Evolutionary conservation across 257 asterid genomes (phyloP).

Genomic region (Eustoma russellianum): DNA sequence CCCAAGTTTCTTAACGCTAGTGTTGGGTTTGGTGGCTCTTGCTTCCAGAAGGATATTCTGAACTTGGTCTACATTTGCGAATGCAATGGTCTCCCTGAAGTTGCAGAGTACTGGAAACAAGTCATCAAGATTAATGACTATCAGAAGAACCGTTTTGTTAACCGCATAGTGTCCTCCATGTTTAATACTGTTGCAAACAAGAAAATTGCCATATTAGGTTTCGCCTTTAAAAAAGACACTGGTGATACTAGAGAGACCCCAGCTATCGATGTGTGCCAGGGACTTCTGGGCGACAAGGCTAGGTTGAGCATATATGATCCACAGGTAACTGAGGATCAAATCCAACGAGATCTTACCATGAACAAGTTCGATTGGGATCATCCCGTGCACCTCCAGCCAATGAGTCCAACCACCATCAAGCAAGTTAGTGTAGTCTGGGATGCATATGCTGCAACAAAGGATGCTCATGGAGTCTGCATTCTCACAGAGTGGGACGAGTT

Average conservation of each 20-base stretch:
- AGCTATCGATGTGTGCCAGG: constrained; percentile 72
- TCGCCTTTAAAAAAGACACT: constrained; percentile 68
- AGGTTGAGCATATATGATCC: constrained; percentile 67
- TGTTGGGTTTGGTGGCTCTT: constrained; percentile 77
- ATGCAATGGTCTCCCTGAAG: constrained; percentile 70
- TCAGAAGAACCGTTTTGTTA: constrained; percentile 61
- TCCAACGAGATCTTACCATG: constrained; percentile 69
- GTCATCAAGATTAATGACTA: constrained; percentile 69
- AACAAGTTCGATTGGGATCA: constrained; percentile 77
- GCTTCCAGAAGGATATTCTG: constrained; percentile 77
- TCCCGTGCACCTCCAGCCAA: constrained; percentile 74
- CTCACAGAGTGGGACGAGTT: constrained; percentile 87
- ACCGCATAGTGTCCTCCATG: constrained; percentile 63
- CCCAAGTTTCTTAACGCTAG: constrained; percentile 61
- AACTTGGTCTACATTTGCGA: constrained; percentile 75
- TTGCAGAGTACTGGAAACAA: constrained; percentile 74
- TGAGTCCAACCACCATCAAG: constrained; percentile 60
- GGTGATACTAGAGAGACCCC: constrained; percentile 77
- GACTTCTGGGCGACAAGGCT: constrained; percentile 64
- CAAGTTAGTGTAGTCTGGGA: constrained; percentile 54
- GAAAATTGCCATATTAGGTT: constrained; percentile 58
- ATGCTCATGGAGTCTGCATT: constrained; percentile 61
- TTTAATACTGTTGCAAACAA: constrained; percentile 67
- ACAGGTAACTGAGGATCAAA: constrained; percentile 68
- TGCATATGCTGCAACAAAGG: constrained; percentile 58